Base-by-base conservation (phyloP, 2,329 filamentous ascomycete species). In the Aspergillus latus region DNA sequence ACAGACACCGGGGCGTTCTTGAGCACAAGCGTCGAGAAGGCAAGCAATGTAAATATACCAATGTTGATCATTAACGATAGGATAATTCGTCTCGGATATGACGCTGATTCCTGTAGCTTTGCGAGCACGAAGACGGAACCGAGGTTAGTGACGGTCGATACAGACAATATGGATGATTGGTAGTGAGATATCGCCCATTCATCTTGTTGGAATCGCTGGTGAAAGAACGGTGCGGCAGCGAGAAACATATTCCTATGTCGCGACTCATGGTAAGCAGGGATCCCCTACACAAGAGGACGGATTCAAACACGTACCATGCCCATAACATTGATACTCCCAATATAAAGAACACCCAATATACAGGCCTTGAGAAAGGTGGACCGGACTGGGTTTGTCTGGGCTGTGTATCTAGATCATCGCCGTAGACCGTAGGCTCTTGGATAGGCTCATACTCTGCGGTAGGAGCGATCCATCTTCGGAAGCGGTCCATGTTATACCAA, bases 301-400 rank as follows among this genome's bases (percentile, higher is more conserved):
- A 6, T 16, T 9, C 7, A 9, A 32, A 49, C 54, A 66, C 84
- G 64, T 83, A 95, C 93, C 93, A 97, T 54, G 93, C 92, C 93
- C 93, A 97, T 44, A 97, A 82, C 94, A 97, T 97, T 51, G 92
- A 90, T 55, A 96, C 82, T 49, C 94, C 94, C 28, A 97, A 79
- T 49, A 96, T 77, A 54, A 88, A 79, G 74, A 97, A 97, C 69
- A 96, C 87, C 65, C 76, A 78, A 75, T 97, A 99, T 72, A 95
- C 90, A 36, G 90, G 69, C 86, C 89, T 92, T 60, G 91, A 96
- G 76, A 96, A 96, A 1, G 61, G 64, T 37, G 63, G 36, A 34
- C 51, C 58, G 6, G 62, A 50, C 15, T 49, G 56, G 37, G 15
- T 30, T 43, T 56, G 48, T 16, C 52, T 57, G 42, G 46, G 62